Evolutionary conservation across 1,284 basidiomycete genomes (phyloP), one percentile per base, ranked within the genome.

Genomic region (Pseudozyma tsukubaensis): DNA sequence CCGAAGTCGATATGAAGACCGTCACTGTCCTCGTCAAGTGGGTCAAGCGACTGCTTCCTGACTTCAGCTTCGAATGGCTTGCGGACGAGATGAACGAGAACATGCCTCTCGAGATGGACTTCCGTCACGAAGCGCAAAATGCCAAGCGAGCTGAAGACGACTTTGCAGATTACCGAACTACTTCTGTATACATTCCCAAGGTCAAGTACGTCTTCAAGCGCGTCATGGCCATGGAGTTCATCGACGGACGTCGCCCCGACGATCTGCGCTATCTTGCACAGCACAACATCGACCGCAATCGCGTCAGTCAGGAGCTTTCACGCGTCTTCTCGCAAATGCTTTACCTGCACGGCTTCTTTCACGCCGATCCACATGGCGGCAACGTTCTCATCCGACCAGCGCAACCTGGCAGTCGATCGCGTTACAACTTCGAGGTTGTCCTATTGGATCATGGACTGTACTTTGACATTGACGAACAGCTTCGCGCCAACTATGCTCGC

Each of bases 71-170:
- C 57, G 81, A 81, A 44, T 80, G 80, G 83, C 78, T 80, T 10
- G 78, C 76, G 11, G 80, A 83, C 62, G 81, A 83, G 63, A 83
- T 83, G 81, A 81, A 83, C 72, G 67, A 72, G 37, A 95, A 94
- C 85, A 86, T 97, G 43, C 94, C 96, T 0, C 92, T 94, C 76
- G 97, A 99, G 86, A 94, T 98, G 92, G 90, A 97, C 85, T 97
- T 97, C 80, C 79, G 86, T 64, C 91, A 95, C 79, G 97, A 99
- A 87, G 94, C 94, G 0, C 85, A 87, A 12, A 99, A 99, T 83
- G 91, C 97, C 2, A 87, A 87, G 39, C 88, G 91, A 42, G 91
- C 92, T 6, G 86, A 84, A 19, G 83, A 88, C 1, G 92, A 97
- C 77, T 99, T 99, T 84, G 86, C 81, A 11, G 79, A 59, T 32